These are phyloP conservation scores for Diaporthe velutina DNA, from an alignment of 2,329 filamentous ascomycete genomes.

Conservation along the genomic window DNA sequence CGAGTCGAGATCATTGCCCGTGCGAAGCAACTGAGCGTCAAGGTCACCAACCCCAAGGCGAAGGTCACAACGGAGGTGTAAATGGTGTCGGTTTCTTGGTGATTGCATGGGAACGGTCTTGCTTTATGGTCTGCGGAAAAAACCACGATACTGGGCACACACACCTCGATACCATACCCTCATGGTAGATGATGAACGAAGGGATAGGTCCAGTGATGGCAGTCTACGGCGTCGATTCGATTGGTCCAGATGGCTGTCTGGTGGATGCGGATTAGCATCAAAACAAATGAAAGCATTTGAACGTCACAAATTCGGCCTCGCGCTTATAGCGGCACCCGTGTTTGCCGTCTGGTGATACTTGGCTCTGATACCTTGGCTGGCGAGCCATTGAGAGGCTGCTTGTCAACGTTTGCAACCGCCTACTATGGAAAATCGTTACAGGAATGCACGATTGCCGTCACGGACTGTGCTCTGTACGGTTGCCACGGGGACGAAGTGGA, in stretches of 20 bases:
- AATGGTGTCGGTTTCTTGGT: conserved; percentile 49
- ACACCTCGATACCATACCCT: conserved; percentile 36
- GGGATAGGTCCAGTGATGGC: conserved; percentile 35
- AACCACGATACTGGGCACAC: conserved; percentile 39
- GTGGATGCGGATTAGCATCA: conserved; percentile 41
- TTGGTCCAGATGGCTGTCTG: conserved; percentile 40
- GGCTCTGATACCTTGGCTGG: not conserved
- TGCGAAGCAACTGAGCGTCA: conserved; percentile 98
- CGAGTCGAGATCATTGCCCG: conserved; percentile 97
- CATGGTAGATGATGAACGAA: conserved; percentile 39
- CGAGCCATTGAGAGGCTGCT: not conserved
- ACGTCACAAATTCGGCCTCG: conserved; percentile 14
- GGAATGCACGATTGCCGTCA: not conserved
- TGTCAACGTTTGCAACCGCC: not conserved
- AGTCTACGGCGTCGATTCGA: conserved; percentile 39
- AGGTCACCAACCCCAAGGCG: conserved; percentile 99
- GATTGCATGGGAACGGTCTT: conserved; percentile 43
- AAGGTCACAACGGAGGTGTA: conserved; percentile 96
- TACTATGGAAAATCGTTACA: no score
- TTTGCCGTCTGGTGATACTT: not conserved
- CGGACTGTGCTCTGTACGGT: no score
- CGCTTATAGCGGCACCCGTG: not conserved
- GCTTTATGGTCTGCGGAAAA: conserved; percentile 42
- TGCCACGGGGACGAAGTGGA: not conserved
- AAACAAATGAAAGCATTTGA: conserved; percentile 40